Evolutionary conservation across 495 filamentous ascomycete species (phyloP).

Genomic region (Penicillium paxilli): DNA sequence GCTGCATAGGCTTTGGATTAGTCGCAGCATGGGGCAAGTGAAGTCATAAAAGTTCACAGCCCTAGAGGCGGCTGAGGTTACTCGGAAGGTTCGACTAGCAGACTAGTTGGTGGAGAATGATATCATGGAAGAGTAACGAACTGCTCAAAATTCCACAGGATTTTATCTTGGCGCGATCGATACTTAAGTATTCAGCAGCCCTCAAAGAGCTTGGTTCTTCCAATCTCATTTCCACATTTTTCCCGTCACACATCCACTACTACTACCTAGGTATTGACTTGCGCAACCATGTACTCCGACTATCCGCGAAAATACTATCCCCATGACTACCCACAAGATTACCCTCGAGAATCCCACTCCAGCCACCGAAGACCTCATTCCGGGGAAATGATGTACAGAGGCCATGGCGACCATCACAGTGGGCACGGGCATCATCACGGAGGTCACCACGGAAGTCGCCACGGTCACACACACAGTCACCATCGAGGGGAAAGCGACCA

Average conservation of each 20-base stretch:
- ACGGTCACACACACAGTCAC: neutral
- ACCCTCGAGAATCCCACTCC: neutral
- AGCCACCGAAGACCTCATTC: neutral
- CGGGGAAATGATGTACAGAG: neutral
- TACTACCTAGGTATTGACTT: neutral
- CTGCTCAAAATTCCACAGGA: neutral
- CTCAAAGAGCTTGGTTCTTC: neutral
- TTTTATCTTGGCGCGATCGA: neutral
- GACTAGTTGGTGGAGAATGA: slow-evolving; percentile 5
- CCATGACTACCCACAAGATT: no score
- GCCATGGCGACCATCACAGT: neutral
- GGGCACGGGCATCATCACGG: neutral
- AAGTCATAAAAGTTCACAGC: neutral
- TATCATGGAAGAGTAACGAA: neutral
- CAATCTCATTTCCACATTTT: neutral
- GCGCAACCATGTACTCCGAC: neutral
- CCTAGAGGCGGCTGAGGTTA: neutral
- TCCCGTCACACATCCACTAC: neutral
- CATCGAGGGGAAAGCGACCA: neutral
- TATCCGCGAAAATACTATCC: neutral
- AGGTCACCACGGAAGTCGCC: no score
- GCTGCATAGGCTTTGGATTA: no score
- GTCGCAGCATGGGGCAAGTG: no score
- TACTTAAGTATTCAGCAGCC: neutral
- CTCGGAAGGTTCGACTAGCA: slow-evolving; percentile 1